Evolutionary conservation across 306 rosid genomes (phyloP).

Genomic region (Crotalaria pallida): DNA sequence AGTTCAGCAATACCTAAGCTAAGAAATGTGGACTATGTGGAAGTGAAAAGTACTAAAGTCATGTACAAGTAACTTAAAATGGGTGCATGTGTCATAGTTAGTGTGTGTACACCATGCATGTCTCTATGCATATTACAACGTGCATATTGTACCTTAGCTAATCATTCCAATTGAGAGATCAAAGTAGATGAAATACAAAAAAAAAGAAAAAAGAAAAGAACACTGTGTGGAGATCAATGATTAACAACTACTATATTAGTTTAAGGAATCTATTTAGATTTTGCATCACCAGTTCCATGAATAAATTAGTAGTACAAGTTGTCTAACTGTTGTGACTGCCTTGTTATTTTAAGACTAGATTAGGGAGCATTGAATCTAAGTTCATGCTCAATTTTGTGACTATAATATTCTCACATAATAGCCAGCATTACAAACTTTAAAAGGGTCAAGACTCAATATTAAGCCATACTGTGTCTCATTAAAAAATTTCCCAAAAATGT

Average conservation of each 20-base stretch:
- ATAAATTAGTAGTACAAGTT: conserved; percentile 38
- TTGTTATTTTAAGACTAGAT: conserved; percentile 31
- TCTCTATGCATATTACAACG: too few species aligned
- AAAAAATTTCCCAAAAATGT: not conserved
- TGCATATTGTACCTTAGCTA: too few species aligned
- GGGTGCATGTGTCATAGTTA: too few species aligned
- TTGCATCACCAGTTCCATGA: conserved; percentile 21
- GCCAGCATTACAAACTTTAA: conserved; percentile 27
- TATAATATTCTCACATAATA: conserved; percentile 28
- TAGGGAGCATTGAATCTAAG: conserved; percentile 28
- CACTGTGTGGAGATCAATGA: not conserved
- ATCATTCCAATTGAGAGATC: too few species aligned
- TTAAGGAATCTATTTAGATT: conserved; percentile 25
- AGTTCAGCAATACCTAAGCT: too few species aligned
- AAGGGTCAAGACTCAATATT: not conserved
- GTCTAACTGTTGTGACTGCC: conserved; percentile 33
- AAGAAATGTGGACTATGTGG: too few species aligned
- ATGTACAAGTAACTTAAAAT: too few species aligned
- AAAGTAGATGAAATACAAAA: not conserved
- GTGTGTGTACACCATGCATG: too few species aligned
- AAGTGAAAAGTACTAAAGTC: too few species aligned
- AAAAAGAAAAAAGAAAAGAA: too few species aligned
- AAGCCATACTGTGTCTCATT: too few species aligned
- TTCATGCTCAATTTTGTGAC: conserved; percentile 16
- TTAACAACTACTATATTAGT: conserved; percentile 1